Conservation (phyloP, 768 basidiomycete genomes). For the Boletellus ananas region DNA sequence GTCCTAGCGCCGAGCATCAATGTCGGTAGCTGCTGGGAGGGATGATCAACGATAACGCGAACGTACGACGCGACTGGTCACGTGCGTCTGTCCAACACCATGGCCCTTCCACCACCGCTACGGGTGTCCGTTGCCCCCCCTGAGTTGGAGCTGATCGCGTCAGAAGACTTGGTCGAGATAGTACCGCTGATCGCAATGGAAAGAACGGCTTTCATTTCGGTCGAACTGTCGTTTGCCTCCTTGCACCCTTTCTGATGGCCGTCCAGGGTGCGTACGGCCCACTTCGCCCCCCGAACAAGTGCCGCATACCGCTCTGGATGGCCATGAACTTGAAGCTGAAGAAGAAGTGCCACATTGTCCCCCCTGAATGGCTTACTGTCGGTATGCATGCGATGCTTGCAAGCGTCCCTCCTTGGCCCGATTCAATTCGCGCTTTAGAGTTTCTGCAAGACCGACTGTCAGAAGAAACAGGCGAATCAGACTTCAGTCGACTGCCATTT, state of each 20-base stretch:
- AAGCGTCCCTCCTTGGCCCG: neutral
- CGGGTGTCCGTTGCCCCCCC: conserved; percentile 72
- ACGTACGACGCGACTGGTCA: conserved; percentile 16
- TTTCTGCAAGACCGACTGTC: conserved; percentile 71
- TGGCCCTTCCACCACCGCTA: conserved; percentile 77
- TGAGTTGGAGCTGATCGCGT: conserved; percentile 87
- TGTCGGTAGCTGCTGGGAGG: neutral
- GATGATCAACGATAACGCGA: neutral
- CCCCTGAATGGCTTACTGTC: conserved; percentile 84
- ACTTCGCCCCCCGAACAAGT: conserved; percentile 80
- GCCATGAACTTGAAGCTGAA: conserved; percentile 91
- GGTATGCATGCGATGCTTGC: conserved; percentile 49
- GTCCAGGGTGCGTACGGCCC: conserved; percentile 89
- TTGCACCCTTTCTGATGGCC: conserved; percentile 6
- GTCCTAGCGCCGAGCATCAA: conserved; percentile 52
- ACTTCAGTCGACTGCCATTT: conserved; percentile 80
- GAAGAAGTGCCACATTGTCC: conserved; percentile 89
- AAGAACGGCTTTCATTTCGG: conserved; percentile 87
- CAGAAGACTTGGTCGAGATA: conserved; percentile 80
- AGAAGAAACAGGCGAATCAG: conserved; percentile 67
- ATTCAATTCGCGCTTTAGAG: conserved; percentile 43
- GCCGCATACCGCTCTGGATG: conserved; percentile 93
- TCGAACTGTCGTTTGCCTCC: conserved; percentile 32
- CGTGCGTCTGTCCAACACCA: conserved; percentile 28
- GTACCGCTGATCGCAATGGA: conserved; percentile 90